A percentile compares a stretch with the other conserved stretches of the same genome.
Conservation (phyloP, 2,329 filamentous ascomycete genomes). For the Diaporthe amygdali region DNA sequence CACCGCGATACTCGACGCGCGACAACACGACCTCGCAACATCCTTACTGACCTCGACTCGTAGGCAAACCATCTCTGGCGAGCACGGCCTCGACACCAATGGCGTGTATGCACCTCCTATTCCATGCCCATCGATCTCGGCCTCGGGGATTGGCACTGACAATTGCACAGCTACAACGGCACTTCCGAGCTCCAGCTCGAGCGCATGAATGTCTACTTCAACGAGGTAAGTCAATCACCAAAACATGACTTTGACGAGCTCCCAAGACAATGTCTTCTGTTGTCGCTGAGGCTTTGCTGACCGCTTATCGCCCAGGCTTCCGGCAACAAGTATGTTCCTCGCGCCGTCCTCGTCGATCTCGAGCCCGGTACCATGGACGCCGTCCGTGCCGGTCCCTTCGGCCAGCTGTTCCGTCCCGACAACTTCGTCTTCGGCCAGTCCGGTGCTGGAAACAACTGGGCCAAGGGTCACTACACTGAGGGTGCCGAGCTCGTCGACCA, state of each 20-base stretch:
- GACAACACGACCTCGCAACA: conserved; percentile 13
- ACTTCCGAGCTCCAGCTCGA: conserved; percentile 98
- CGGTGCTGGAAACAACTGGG: conserved; percentile 99
- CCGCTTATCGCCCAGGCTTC: conserved; percentile 67
- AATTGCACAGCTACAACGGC: conserved; percentile 81
- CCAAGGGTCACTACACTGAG: conserved; percentile 99
- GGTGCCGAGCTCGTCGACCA: conserved; percentile 98
- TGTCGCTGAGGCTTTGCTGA: not conserved
- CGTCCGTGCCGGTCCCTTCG: conserved; percentile 96
- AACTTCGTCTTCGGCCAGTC: conserved; percentile 99
- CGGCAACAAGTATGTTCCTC: conserved; percentile 98
- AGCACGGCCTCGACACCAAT: conserved; percentile 97
- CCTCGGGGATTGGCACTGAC: conserved; percentile 19
- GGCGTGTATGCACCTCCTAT: conserved; percentile 74
- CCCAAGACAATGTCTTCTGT: not conserved
- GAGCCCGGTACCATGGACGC: conserved; percentile 99
- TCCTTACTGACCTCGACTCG: conserved; percentile 43
- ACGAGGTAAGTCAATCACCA: conserved; percentile 54
- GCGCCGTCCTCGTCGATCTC: conserved; percentile 98
- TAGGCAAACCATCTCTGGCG: conserved; percentile 83
- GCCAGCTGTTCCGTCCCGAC: conserved; percentile 98
- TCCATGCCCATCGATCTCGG: not conserved
- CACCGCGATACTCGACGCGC: conserved; percentile 1
- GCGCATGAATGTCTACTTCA: conserved; percentile 99
- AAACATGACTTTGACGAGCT: not conserved